Conservation (phyloP, 2,329 filamentous ascomycete species). For the Neonectria faginata region DNA sequence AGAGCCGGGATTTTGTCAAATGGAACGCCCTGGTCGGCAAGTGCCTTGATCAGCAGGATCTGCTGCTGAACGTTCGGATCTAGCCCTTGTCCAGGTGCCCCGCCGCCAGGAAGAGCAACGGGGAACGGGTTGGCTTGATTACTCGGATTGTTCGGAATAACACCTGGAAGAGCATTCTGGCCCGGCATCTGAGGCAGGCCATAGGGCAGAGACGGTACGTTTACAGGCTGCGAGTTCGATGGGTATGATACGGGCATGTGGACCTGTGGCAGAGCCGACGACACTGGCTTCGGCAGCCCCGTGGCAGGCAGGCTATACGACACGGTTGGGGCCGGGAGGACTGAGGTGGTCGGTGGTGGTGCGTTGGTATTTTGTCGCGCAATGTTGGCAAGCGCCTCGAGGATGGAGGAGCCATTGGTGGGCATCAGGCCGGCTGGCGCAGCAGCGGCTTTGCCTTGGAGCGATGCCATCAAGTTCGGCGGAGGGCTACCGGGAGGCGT, state of each 20-base stretch:
- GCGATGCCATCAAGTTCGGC: slow-evolving; percentile 56
- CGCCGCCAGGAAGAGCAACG: slow-evolving; percentile 47
- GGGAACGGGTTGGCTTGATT: slow-evolving; percentile 47
- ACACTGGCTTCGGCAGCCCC: slow-evolving; percentile 48
- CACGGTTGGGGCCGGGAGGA: slow-evolving; percentile 56
- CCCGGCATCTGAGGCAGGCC: slow-evolving; percentile 50
- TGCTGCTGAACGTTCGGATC: slow-evolving; percentile 75
- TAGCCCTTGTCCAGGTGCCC: slow-evolving; percentile 51
- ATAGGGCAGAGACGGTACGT: slow-evolving; percentile 62
- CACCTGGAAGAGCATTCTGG: slow-evolving; percentile 50
- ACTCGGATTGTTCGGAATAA: slow-evolving; percentile 44
- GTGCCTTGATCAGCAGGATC: slow-evolving; percentile 78
- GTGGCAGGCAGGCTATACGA: slow-evolving; percentile 54
- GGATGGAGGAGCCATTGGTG: slow-evolving; percentile 69
- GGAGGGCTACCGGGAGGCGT: slow-evolving; percentile 76
- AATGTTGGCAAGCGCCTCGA: slow-evolving; percentile 84
- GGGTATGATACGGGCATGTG: slow-evolving; percentile 53
- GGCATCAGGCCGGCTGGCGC: slow-evolving; percentile 55
- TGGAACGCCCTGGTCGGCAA: slow-evolving; percentile 80
- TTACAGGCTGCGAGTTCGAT: slow-evolving; percentile 69
- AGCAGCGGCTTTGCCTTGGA: slow-evolving; percentile 46
- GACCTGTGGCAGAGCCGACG: slow-evolving; percentile 44
- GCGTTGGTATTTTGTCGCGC: slow-evolving; percentile 76
- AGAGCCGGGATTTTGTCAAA: slow-evolving; percentile 78
- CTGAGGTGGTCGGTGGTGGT: slow-evolving; percentile 54